A percentile compares a stretch with the other conserved stretches of the same genome.
These are phyloP conservation scores for Chromosphaera perkinsii DNA, from an alignment of 208 protist species.

Conservation along the genomic window DNA sequence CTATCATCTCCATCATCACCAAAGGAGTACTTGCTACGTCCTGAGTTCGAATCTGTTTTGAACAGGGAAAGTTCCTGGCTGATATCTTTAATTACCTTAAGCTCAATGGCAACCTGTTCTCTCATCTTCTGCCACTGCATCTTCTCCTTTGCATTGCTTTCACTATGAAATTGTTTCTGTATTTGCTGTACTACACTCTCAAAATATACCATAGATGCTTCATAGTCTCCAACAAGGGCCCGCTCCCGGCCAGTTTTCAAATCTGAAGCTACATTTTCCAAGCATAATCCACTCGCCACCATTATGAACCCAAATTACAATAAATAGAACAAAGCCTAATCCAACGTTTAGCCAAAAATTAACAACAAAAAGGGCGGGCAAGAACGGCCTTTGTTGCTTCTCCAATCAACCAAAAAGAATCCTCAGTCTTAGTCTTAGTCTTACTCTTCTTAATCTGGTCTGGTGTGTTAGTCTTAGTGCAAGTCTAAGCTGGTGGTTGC, in stretches of 20 bases:
- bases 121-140: background rate
- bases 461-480: no score
- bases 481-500: no score
- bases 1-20: background rate
- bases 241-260: constrained; percentile 14
- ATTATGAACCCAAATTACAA: no score
- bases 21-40: background rate
- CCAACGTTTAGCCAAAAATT: no score
- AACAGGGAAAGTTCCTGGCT: background rate
- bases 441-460: no score
- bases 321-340: no score
- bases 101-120: background rate
- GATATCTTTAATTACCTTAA: background rate
- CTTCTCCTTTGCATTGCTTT: background rate
- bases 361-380: no score
- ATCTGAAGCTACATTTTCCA: no score
- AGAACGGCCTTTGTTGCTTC: no score
- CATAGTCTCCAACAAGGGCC: constrained; percentile 35
- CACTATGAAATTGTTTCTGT: background rate
- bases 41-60: background rate
- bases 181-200: constrained; percentile 16
- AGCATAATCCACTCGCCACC: no score
- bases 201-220: constrained; percentile 20
- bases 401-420: no score
- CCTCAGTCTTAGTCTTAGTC: no score